phyloP scores from a whole-genome alignment of 768 basidiomycete genomes.

The Austroboletus eburneus region DNA sequence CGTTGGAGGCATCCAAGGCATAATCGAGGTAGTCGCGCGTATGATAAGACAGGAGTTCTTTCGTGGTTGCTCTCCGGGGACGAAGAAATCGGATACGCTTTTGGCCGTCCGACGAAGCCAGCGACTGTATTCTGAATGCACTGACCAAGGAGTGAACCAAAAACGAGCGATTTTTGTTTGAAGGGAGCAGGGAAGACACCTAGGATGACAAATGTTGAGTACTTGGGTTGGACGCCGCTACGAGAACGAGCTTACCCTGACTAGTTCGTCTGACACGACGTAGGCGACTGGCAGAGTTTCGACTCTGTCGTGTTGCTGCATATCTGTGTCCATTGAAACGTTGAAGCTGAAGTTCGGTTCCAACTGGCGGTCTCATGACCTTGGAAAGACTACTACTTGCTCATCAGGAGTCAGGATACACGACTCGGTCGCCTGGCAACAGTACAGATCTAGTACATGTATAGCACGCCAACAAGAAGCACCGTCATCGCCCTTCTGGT shows the following conservation, averaged over 20 bases:
- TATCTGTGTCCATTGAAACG: not conserved
- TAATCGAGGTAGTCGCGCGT: conserved; percentile 65
- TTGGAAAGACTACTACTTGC: too few species aligned
- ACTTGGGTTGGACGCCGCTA: too few species aligned
- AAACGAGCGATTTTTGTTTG: conserved; percentile 61
- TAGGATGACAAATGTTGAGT: conserved; percentile 19
- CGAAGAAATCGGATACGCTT: conserved; percentile 43
- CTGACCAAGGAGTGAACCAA: conserved; percentile 63
- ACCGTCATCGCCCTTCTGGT: conserved; percentile 36
- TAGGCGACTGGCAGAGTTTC: conserved; percentile 36
- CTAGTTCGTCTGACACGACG: conserved; percentile 55
- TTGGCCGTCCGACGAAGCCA: conserved; percentile 19
- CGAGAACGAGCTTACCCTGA: conserved; percentile 41
- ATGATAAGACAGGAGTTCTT: conserved; percentile 66
- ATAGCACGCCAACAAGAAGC: conserved; percentile 1
- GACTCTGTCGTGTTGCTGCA: conserved; percentile 8
- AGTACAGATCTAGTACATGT: conserved; percentile 6
- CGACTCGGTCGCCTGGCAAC: not conserved
- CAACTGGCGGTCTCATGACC: too few species aligned
- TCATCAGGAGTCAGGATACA: not conserved
- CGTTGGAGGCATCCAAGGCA: conserved; percentile 38
- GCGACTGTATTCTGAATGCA: conserved; percentile 45
- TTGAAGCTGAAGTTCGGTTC: too few species aligned
- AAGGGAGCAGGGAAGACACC: conserved; percentile 58
- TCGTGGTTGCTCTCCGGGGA: conserved; percentile 49